Evolutionary conservation across 768 basidiomycete species (phyloP), one percentile per base, ranked within the genome.

Genomic region (Botryobasidium botryosum): DNA sequence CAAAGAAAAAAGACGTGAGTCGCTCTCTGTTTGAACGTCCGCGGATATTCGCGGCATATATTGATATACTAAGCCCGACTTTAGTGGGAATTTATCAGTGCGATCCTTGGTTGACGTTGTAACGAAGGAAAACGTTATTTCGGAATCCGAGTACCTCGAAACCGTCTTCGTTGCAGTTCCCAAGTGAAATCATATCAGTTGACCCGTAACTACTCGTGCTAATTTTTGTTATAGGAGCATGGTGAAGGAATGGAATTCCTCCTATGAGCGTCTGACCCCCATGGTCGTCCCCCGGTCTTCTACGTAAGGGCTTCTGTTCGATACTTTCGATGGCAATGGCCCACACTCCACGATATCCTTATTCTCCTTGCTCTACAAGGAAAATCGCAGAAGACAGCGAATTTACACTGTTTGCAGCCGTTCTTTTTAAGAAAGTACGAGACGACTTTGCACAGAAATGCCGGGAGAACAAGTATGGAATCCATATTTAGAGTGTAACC

Each of bases 261-360:
- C 76, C 55, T 99, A 97, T 56, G 94, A 99, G 65, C 74, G 81
- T 39, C 62, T 99, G 38, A 68, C 82, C 0, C 54, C 70, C 27
- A 91, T 92, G 84, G 79, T 97, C 3, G 91, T 99, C 0, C 94
- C 94, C 12, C 73, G 94, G 42, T 88, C 88, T 35, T 77, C 88
- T 42, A 71, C 62, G 92, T 91, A 62, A 53, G 76, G 66, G 35
- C 38, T 21, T n/a, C n/a, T n/a, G n/a, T n/a, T n/a, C n/a, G n/a
- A n/a, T n/a, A n/a, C n/a, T n/a, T n/a, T n/a, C n/a, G n/a, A n/a
- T n/a, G n/a, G n/a, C n/a, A n/a, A n/a, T n/a, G n/a, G n/a, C n/a
- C n/a, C n/a, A n/a, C n/a, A n/a, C 21, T 42, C 24, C 20, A 17
- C 8, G 31, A 33, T 8, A 8, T 33, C 31, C 8, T 33, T 28